phyloP scores from a whole-genome alignment of 306 rosid genomes.

The Carpinus viminea region DNA sequence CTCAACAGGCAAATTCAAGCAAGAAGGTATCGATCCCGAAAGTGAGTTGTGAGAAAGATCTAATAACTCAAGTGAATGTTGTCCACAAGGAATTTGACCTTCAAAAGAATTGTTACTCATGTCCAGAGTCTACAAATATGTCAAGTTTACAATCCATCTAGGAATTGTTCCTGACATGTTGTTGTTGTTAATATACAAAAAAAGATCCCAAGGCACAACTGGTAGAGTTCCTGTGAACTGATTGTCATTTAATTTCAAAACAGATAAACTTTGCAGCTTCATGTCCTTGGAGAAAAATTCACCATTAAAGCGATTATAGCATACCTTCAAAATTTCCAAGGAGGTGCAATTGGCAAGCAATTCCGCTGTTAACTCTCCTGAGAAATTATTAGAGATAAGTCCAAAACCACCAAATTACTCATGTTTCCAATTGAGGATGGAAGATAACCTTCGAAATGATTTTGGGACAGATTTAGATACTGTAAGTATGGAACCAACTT shows the following conservation, averaged over 20 bases:
- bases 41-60: slow-evolving; percentile 8
- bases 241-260: background rate
- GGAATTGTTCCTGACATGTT: no score
- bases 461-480: background rate
- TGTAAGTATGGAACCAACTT: background rate
- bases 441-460: slow-evolving; percentile 13
- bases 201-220: no score
- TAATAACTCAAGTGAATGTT: background rate
- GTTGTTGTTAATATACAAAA: background rate
- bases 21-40: slow-evolving; percentile 14
- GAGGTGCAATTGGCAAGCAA: background rate
- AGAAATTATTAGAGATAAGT: slow-evolving; percentile 10
- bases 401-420: background rate
- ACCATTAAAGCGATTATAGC: background rate
- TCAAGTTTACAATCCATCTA: no score
- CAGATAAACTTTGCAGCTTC: no score
- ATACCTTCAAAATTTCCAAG: background rate
- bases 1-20: background rate
- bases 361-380: background rate
- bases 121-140: background rate
- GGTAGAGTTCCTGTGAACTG: background rate
- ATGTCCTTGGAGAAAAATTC: background rate
- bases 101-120: background rate
- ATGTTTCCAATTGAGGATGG: slow-evolving; percentile 6
- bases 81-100: background rate